Conservation (phyloP, 2,329 filamentous ascomycete species). For the Fusarium gaditjirri region DNA sequence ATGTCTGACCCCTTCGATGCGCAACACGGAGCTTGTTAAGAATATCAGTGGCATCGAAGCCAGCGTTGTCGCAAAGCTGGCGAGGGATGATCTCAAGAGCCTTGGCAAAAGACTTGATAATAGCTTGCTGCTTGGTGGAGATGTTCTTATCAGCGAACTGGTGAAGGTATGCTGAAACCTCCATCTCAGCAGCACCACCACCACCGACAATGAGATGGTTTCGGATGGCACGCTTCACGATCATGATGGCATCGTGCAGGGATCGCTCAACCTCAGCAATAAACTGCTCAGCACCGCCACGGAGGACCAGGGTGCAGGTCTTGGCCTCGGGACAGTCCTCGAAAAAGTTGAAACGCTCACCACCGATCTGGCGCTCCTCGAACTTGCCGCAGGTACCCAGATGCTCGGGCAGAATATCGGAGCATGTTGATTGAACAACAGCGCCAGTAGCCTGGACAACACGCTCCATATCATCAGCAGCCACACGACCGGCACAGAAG, state of each 20-base stretch:
- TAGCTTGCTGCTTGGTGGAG: conserved; percentile 92
- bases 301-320: conserved; percentile 94
- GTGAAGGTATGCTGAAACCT: conserved; percentile 93
- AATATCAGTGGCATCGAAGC: conserved; percentile 98
- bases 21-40: conserved; percentile 96
- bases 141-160: conserved; percentile 92
- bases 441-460: conserved; percentile 95
- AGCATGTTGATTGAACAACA: conserved; percentile 94
- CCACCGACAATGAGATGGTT: conserved; percentile 95
- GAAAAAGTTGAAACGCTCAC: conserved; percentile 98
- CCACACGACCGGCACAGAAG: conserved; percentile 96
- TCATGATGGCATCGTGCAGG: conserved; percentile 99
- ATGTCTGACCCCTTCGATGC: conserved; percentile 90
- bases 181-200: conserved; percentile 96
- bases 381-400: conserved; percentile 91
- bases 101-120: conserved; percentile 98
- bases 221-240: conserved; percentile 97
- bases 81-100: conserved; percentile 96
- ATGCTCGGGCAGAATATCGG: conserved; percentile 89
- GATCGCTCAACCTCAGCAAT: conserved; percentile 98
- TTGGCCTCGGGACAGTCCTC: conserved; percentile 94
- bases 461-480: conserved; percentile 92
- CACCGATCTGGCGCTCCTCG: conserved; percentile 96
- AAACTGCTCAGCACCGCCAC: conserved; percentile 97
- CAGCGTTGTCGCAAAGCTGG: conserved; percentile 97